Evolutionary conservation across 148 eudicot species (phyloP), one percentile per base, ranked within the genome.

Genomic region (Heliosperma pusillum): DNA sequence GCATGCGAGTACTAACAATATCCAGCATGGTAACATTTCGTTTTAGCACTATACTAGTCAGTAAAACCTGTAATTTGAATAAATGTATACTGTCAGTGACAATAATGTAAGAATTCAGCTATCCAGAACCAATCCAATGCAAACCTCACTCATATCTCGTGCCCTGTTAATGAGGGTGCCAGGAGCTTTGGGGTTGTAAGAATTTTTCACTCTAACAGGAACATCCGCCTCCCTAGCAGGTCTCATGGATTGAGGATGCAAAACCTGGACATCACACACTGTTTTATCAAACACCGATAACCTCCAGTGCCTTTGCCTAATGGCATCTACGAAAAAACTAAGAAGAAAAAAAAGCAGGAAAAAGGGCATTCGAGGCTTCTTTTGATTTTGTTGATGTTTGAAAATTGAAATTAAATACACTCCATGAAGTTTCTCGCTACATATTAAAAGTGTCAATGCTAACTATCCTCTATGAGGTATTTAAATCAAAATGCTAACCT

Each of bases 181-280:
- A 50, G 99, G 99, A 75, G 99, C 99, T 47, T 81, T 90, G 11
- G 96, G 92, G 82, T 95, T 95, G 82, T 95, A 95, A 4, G 99
- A 95, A 81, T 95, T 95, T 83, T 95, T 95, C 66, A 95, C 99
- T 82, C 99, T 86, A 15, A 92, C 99, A 62, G 97, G 99, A 79
- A 95, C 84, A 80, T 87, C 94, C 79, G 86, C 91, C 80, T 95
- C 97, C 77, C 97, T 86, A 42, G 97, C 99, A 80, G 99, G 97
- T 76, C 89, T 90, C 99, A 95, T 95, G 36, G 99, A 92, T 82
- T 92, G 99, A 40, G 99, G 99, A 79, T 95, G 99, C 84, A 95
- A 83, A 65, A 95, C 99, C 99, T 95, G 77, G 69, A 81, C n/a
- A 69, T 5, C 33, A n/a, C 70, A 29, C 17, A 47, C 17, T 36